Base-by-base conservation (phyloP, 805 yeast species). In the Brettanomyces nanus region DNA sequence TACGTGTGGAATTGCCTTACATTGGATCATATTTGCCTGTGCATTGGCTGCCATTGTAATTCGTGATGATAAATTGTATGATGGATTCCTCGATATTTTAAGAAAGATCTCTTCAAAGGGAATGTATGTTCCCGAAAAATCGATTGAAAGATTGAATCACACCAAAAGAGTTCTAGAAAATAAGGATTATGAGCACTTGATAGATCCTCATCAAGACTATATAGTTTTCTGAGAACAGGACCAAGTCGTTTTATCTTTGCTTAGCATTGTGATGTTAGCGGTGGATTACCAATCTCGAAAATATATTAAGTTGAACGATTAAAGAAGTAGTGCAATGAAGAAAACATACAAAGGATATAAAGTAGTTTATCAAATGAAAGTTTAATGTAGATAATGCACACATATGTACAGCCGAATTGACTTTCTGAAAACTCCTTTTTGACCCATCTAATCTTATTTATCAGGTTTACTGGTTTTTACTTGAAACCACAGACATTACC, bases 181-280 rank as follows among this genome's bases (percentile, higher is more conserved):
- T 9, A 36, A 28, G 17, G 21, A 36, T 5, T 39, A 31, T 19
- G 32, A 28, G 4, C 17, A 27, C 10, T 17, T 39, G 4, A 31
- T 17, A 13, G 36, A 34, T 25, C 35, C 41, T 4, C 38, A 17
- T 15, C 21, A 34, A 19, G 41, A 38, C 23, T 38, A 10, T 21
- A 32, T 32, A 11, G 4, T 58, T 62, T 9, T 54, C 59, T 36
- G 48, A 53, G 39, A 65, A n/a, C n/a, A n/a, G n/a, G n/a, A n/a
- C n/a, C n/a, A n/a, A n/a, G n/a, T n/a, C n/a, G n/a, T n/a, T n/a
- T n/a, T n/a, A n/a, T n/a, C n/a, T n/a, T n/a, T n/a, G n/a, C n/a
- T n/a, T n/a, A n/a, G n/a, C n/a, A n/a, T n/a, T n/a, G n/a, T n/a
- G n/a, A n/a, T n/a, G n/a, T n/a, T n/a, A n/a, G n/a, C n/a, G n/a